These are phyloP conservation scores for Ganoderma resinaceum DNA, from an alignment of 1,284 basidiomycete genomes.

Conservation along the genomic window DNA sequence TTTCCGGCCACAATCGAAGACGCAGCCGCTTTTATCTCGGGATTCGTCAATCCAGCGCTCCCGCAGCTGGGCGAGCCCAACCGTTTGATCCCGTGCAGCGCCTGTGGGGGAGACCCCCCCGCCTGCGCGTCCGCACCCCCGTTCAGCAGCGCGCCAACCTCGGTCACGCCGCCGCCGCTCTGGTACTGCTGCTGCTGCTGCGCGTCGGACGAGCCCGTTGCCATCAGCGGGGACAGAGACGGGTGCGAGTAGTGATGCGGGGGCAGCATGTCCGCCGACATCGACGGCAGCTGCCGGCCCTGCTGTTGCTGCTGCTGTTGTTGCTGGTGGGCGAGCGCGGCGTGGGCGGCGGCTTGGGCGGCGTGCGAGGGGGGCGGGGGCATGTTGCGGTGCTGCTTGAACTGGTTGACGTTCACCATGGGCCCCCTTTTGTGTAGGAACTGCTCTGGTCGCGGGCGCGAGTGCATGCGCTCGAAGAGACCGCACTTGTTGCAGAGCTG, in stretches of 20 bases:
- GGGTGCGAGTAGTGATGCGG: conserved; percentile 57
- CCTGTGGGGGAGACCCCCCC: conserved; percentile 17
- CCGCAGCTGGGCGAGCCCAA: conserved; percentile 10
- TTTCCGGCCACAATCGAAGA: no score
- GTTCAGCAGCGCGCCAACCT: conserved; percentile 40
- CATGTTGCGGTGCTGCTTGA: conserved; percentile 38
- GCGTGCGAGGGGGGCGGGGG: conserved; percentile 46
- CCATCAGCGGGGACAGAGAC: conserved; percentile 53
- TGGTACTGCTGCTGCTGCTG: conserved; percentile 28
- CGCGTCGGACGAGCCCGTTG: conserved; percentile 30
- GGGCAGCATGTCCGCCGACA: conserved; percentile 37
- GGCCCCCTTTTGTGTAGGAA: conserved; percentile 83
- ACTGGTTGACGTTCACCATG: conserved; percentile 49
- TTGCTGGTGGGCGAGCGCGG: conserved; percentile 1
- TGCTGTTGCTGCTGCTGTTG: conserved; percentile 13
- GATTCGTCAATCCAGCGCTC: no score
- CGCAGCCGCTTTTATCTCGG: no score
- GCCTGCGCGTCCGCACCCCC: conserved; percentile 21
- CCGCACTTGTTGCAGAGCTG: conserved; percentile 90
- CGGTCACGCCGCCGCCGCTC: conserved; percentile 31
- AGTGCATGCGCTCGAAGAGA: conserved; percentile 83
- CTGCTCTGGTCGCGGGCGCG: conserved; percentile 76
- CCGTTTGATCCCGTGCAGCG: conserved; percentile 13
- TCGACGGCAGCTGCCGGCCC: conserved; percentile 33
- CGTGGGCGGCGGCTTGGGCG: conserved; percentile 10